Evolutionary conservation across 1,284 basidiomycete species (phyloP).

Genomic region (Ceratobasidium theobromae): DNA sequence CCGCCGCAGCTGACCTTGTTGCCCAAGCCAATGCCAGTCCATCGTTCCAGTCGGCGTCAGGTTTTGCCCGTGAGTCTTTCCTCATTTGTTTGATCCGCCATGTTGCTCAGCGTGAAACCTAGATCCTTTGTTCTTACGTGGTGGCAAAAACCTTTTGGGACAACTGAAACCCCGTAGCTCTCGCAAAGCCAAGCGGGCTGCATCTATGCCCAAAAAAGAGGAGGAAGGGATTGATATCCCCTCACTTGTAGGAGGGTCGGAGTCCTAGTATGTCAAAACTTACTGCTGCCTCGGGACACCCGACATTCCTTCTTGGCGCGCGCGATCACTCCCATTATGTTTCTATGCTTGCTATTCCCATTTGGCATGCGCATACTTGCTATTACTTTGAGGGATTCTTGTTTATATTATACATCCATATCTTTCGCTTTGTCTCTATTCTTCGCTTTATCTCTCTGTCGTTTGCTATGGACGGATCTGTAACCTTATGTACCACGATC

Average conservation of each 20-base stretch:
- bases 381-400: conserved; percentile 6
- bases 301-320: conserved; percentile 1
- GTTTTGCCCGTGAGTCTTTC: conserved; percentile 36
- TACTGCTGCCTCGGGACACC: background rate
- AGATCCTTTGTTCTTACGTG: conserved; percentile 32
- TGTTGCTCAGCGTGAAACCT: background rate
- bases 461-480: conserved; percentile 7
- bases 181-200: conserved; percentile 32
- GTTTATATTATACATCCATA: conserved; percentile 22
- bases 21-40: conserved; percentile 28
- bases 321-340: background rate
- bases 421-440: background rate
- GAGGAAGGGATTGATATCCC: background rate
- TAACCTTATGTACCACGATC: conserved; percentile 19
- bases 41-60: conserved; percentile 28
- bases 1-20: conserved; percentile 24
- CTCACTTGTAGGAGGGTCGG: conserved; percentile 9
- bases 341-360: background rate
- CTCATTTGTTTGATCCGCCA: background rate
- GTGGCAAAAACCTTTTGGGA: conserved; percentile 35
- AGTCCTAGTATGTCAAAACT: background rate
- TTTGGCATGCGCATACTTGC: conserved; percentile 18
- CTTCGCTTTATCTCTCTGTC: background rate
- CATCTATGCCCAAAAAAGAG: conserved; percentile 30
- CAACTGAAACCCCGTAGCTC: conserved; percentile 35